Evolutionary conservation across 306 rosid species (phyloP), one percentile per base, ranked within the genome.

Genomic region (Lathyrus sativus): DNA sequence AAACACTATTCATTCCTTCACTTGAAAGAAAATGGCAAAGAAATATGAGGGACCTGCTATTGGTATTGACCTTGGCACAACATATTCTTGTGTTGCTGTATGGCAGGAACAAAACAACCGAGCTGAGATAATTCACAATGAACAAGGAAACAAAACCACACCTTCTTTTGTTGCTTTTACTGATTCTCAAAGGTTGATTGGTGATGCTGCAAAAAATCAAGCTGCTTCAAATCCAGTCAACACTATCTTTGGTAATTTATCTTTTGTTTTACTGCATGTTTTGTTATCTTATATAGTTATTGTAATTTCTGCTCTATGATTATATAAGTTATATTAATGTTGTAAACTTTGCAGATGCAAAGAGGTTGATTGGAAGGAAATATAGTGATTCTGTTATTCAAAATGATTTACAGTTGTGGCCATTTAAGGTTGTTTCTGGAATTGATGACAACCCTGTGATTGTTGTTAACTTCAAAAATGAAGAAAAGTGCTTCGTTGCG

Each of bases 381-480:
- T 18, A 3, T 9, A 50, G 28, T 8, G 56, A 50, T 50, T 18
- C 56, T 9, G 56, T 18, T 18, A 50, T 50, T 8, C 26, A 50
- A 9, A 18, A 18, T 18, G 56, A 50, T 18, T 0, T 50, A 0
- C 28, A 9, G 28, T 9, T 50, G 2, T 50, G 56, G 56, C 56
- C 56, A 11, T 50, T 50, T 50, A 50, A 50, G 56, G 56, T 49
- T 0, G 11, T 50, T 17, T 2, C 11, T 18, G 56, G 56, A 0
- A 8, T 0, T 4, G 13, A 50, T 0, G 88, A 83, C 49, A 79
- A 85, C 19, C 93, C 93, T 0, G 75, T 78, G 80, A 81, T 87
- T 46, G 71, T 28, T 14, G 78, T 87, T 1, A 65, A 41, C 22
- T 76, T 78, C 51, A 85, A 72, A 68, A 76, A 71, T 3, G 76